Conservation (phyloP, 495 filamentous ascomycete genomes). For the Hypoxylon fuscum region DNA sequence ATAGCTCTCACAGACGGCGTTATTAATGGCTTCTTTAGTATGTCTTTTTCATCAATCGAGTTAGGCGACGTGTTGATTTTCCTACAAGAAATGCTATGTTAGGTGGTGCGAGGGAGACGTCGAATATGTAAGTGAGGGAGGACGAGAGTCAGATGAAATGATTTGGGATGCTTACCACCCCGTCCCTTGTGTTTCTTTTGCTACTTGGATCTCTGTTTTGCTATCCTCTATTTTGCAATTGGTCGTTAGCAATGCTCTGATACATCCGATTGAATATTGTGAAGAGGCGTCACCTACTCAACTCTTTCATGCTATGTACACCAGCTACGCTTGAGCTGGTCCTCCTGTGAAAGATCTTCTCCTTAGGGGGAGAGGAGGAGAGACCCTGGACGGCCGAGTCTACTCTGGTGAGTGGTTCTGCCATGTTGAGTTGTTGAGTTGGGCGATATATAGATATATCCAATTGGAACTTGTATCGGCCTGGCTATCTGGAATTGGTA, state of each 20-base stretch:
- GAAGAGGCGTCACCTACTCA: constrained; percentile 70
- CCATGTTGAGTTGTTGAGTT: constrained; percentile 20
- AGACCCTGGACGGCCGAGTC: constrained; percentile 87
- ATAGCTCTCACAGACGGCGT: constrained; percentile 89
- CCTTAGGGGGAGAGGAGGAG: constrained; percentile 70
- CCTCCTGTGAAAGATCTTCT: constrained; percentile 67
- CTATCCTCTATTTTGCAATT: constrained; percentile 68
- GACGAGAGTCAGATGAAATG: not conserved
- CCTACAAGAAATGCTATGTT: constrained; percentile 58
- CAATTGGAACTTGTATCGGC: constrained; percentile 14
- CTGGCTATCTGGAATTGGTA: constrained; percentile 16
- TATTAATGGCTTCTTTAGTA: constrained; percentile 80
- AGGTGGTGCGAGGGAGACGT: constrained; percentile 22
- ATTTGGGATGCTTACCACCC: constrained; percentile 74
- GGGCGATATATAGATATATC: constrained; percentile 13
- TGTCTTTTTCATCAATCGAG: constrained; percentile 78
- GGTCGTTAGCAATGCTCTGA: constrained; percentile 29
- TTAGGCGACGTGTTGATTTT: constrained; percentile 87
- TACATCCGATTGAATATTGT: not conserved
- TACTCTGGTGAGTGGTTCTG: constrained; percentile 77
- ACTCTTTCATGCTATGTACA: constrained; percentile 83
- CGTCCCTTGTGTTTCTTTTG: constrained; percentile 86
- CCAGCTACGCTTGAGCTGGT: constrained; percentile 71
- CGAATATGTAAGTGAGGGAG: not conserved
- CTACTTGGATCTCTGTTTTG: constrained; percentile 76